Evolutionary conservation across 1,284 basidiomycete species (phyloP), one percentile per base, ranked within the genome.

Genomic region (Cutaneotrichosporon arboriforme): DNA sequence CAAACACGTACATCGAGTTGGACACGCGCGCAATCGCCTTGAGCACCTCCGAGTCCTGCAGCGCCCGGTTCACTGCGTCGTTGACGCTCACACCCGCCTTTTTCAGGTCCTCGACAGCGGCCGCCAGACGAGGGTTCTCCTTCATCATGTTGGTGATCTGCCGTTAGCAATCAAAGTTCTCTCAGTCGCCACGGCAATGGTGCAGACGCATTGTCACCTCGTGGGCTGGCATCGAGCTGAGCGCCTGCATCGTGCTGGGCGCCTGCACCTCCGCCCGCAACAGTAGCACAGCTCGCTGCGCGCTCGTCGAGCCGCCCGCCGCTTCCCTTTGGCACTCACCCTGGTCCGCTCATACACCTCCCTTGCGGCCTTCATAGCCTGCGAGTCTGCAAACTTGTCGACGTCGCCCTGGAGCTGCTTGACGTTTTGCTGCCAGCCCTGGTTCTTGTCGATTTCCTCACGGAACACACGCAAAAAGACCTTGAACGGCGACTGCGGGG

Each of bases 401-500:
- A 96, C 94, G 73, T 97, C 91, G 63, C 96, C 96, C 76, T 94
- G 90, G 31, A 98, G 81, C 77, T 96, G 91, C 77, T 91, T 92
- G 55, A 97, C 87, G 76, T 94, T 96, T 47, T 97, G 90, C 77
- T 96, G 91, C 52, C 96, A 80, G 71, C 94, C 93, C 63, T 90
- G 81, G 72, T 90, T 94, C 81, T 97, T 97, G 71, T 83, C 81
- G 45, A 98, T 78, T 76, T 98, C 94, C 55, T 96, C 90, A 62
- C 82, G 84, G 51, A 98, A 80, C 20, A 94, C 92, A 42, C 97
- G 89, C 15, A 97, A 90, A 62, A 98, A 98, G 2, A 90, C 93
- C 74, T 90, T 86, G 71, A 97, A 97, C 1, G 96, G 96, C 7
- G 90, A 93, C 70, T 87, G 89, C 4, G 89, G 88, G 4, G 83